These are phyloP conservation scores for Bipolaris gigantea DNA, from an alignment of 2,329 filamentous ascomycete species.

Conservation along the genomic window DNA sequence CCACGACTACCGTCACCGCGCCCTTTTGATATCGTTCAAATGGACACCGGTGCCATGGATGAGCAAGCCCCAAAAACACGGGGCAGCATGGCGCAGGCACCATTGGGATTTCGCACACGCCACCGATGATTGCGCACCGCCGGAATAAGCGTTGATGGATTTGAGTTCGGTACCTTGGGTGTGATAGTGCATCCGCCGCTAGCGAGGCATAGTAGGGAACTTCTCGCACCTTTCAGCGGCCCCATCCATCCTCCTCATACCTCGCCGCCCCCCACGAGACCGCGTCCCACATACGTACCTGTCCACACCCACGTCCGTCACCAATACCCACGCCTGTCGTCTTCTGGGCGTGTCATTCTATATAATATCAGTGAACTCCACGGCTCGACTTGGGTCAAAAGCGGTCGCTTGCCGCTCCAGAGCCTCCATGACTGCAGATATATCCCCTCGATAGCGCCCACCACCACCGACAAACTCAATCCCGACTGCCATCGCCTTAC, in stretches of 20 bases:
- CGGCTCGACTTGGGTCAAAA: conserved; percentile 13
- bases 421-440: conserved; percentile 40
- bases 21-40: background rate
- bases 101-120: background rate
- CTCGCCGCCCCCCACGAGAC: conserved; percentile 11
- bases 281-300: conserved; percentile 11
- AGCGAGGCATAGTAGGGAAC: conserved; percentile 16
- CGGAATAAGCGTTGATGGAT: conserved; percentile 5
- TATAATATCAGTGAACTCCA: conserved; percentile 2
- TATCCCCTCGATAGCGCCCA: conserved; percentile 33
- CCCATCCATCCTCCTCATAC: conserved; percentile 21
- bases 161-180: conserved; percentile 16
- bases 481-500: conserved; percentile 8
- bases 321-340: background rate
- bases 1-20: background rate
- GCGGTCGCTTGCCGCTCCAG: conserved; percentile 28
- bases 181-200: conserved; percentile 15
- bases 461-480: conserved; percentile 20
- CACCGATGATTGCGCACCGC: background rate
- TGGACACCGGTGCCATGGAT: background rate
- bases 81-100: background rate
- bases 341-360: background rate
- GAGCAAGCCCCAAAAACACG: background rate
- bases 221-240: conserved; percentile 17
- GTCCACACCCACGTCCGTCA: conserved; percentile 8